phyloP scores from a whole-genome alignment of 1,284 basidiomycete species.

The Neolentinus lepideus region DNA sequence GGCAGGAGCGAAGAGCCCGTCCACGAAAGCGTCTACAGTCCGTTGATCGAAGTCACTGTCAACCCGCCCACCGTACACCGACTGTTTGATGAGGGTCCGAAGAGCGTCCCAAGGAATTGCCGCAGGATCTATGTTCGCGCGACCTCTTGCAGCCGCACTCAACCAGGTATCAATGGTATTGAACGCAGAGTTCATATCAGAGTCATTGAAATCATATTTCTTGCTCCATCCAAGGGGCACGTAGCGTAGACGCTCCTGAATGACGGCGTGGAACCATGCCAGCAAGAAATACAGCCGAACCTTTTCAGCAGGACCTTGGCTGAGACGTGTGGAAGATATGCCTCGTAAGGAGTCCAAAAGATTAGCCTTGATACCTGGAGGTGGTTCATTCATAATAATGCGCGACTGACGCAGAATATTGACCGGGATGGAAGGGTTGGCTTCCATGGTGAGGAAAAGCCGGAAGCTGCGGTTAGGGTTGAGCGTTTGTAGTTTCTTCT shows the following conservation, averaged over 20 bases:
- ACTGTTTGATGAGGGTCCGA: slow-evolving; percentile 86
- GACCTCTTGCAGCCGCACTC: slow-evolving; percentile 71
- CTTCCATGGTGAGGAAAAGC: slow-evolving; percentile 95
- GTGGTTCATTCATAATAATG: slow-evolving; percentile 96
- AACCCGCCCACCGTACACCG: slow-evolving; percentile 89
- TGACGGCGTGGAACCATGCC: slow-evolving; percentile 97
- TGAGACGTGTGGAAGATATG: slow-evolving; percentile 63
- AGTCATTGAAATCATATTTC: slow-evolving; percentile 96
- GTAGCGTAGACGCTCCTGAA: slow-evolving; percentile 93
- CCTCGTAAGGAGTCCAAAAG: slow-evolving; percentile 84
- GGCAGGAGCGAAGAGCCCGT: slow-evolving; percentile 76
- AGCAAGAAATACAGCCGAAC: slow-evolving; percentile 87
- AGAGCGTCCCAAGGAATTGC: slow-evolving; percentile 92
- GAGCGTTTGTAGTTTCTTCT: slow-evolving; percentile 93
- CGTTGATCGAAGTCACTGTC: slow-evolving; percentile 93
- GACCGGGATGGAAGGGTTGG: slow-evolving; percentile 86
- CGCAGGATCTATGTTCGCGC: slow-evolving; percentile 85
- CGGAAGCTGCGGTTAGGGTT: slow-evolving; percentile 88
- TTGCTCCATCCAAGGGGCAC: slow-evolving; percentile 95
- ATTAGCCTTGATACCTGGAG: slow-evolving; percentile 93
- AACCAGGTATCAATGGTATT: slow-evolving; percentile 90
- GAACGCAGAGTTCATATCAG: slow-evolving; percentile 91
- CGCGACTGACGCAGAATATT: slow-evolving; percentile 94
- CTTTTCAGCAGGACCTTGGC: slow-evolving; percentile 87
- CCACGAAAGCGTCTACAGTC: slow-evolving; percentile 88